Conservation (phyloP, 495 filamentous ascomycete species). For the Gamarada debralockiae region DNA sequence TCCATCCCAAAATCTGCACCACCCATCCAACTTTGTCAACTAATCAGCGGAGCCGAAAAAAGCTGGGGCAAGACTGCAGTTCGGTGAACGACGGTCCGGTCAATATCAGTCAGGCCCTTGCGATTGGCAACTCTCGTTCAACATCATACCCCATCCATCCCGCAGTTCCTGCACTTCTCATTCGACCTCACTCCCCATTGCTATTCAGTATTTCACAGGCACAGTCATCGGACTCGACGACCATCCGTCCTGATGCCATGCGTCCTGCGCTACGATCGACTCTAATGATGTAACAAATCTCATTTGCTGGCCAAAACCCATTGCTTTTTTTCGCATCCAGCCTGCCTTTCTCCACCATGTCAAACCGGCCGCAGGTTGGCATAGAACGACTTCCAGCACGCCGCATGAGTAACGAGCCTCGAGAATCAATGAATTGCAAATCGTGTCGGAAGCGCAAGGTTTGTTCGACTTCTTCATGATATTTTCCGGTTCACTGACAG, state of each 20-base stretch:
- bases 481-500: constrained; percentile 13
- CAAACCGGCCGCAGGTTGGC: constrained; percentile 66
- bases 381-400: constrained; percentile 75
- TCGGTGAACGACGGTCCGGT: background rate
- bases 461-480: constrained; percentile 36
- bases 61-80: background rate
- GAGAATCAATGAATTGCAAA: constrained; percentile 93
- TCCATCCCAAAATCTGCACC: background rate
- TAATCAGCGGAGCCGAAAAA: background rate
- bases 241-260: constrained; percentile 1
- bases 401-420: constrained; percentile 68
- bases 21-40: background rate
- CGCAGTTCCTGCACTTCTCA: background rate
- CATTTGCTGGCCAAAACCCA: background rate
- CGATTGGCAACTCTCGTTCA: background rate
- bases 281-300: constrained; percentile 11
- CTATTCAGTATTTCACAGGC: background rate
- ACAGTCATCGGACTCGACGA: background rate
- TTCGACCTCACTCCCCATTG: background rate
- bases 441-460: constrained; percentile 81
- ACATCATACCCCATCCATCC: background rate
- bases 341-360: constrained; percentile 12
- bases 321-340: background rate
- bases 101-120: too few species aligned
- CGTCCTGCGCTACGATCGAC: constrained; percentile 1